These are phyloP conservation scores for Hibiscus mutabilis DNA, from an alignment of 345 rosid species.

Conservation along the genomic window DNA sequence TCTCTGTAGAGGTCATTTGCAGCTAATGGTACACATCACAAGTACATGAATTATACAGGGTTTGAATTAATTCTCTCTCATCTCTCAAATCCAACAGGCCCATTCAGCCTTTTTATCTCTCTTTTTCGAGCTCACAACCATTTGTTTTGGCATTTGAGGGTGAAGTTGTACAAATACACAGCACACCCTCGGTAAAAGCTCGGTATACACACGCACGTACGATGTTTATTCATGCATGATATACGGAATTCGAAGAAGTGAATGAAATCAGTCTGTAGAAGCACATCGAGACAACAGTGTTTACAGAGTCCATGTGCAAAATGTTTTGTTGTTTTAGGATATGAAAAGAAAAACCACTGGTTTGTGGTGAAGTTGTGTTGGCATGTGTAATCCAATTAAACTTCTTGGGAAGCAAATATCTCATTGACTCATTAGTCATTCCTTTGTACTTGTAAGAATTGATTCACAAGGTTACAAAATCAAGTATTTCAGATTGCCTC, in stretches of 20 bases:
- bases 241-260: constrained; percentile 2
- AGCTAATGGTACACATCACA: constrained; percentile 31
- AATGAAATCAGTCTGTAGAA: constrained; percentile 14
- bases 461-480: too few species aligned
- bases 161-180: constrained; percentile 36
- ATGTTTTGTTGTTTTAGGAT: too few species aligned
- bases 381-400: constrained; percentile 1
- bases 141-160: constrained; percentile 35
- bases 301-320: neutral
- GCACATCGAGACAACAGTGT: constrained; percentile 51
- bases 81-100: constrained; percentile 13
- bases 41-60: constrained; percentile 12
- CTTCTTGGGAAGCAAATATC: neutral
- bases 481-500: too few species aligned
- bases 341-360: too few species aligned
- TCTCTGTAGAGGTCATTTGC: constrained; percentile 84
- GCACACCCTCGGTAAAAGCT: neutral
- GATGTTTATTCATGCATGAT: constrained; percentile 6
- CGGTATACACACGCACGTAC: constrained; percentile 20
- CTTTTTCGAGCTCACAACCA: constrained; percentile 14
- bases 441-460: too few species aligned
- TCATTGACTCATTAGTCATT: too few species aligned
- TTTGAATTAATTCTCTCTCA: neutral
- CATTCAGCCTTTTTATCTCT: constrained; percentile 4
- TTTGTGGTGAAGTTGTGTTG: neutral